Conservation (phyloP, 768 basidiomycete species). For the Collybia mongolica region DNA sequence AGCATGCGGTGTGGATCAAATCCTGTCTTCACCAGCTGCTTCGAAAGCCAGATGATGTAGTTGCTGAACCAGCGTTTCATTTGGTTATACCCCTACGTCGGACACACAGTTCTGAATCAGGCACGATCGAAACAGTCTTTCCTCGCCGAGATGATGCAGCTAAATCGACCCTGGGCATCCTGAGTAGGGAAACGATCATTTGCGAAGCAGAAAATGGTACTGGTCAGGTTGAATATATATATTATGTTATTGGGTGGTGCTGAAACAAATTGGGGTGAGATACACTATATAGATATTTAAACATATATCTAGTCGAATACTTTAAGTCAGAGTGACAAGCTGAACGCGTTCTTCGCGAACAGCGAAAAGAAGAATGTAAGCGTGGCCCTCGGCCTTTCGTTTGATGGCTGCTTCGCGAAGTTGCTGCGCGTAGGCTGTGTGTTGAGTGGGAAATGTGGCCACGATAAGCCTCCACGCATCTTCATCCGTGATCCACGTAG, state of each 20-base stretch:
- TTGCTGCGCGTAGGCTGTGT: slow-evolving; percentile 62
- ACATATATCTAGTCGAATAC: slow-evolving; percentile 1
- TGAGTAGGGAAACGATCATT: slow-evolving; percentile 51
- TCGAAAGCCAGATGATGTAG: slow-evolving; percentile 11
- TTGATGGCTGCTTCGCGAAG: slow-evolving; percentile 66
- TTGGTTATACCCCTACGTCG: slow-evolving; percentile 75
- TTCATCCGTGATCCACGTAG: slow-evolving; percentile 72
- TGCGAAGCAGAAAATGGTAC: slow-evolving; percentile 47
- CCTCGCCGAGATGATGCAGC: slow-evolving; percentile 9
- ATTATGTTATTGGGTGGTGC: slow-evolving; percentile 74
- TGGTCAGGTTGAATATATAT: slow-evolving; percentile 65
- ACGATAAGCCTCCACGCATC: slow-evolving; percentile 68
- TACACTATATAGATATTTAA: background rate
- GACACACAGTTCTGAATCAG: slow-evolving; percentile 61
- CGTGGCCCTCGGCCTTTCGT: slow-evolving; percentile 61
- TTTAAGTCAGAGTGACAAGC: slow-evolving; percentile 42
- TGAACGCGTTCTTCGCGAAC: slow-evolving; percentile 71
- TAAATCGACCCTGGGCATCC: slow-evolving; percentile 39
- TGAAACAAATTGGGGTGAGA: slow-evolving; percentile 12
- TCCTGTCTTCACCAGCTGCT: slow-evolving; percentile 54
- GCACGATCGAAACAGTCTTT: slow-evolving; percentile 58
- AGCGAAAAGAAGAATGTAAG: slow-evolving; percentile 62
- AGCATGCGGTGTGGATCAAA: slow-evolving; percentile 73
- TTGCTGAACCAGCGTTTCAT: slow-evolving; percentile 50
- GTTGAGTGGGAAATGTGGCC: slow-evolving; percentile 52